Evolutionary conservation across 225 moss, liverwort and hornwort genomes (phyloP).

Genomic region (Thuidium tamariscinum): DNA sequence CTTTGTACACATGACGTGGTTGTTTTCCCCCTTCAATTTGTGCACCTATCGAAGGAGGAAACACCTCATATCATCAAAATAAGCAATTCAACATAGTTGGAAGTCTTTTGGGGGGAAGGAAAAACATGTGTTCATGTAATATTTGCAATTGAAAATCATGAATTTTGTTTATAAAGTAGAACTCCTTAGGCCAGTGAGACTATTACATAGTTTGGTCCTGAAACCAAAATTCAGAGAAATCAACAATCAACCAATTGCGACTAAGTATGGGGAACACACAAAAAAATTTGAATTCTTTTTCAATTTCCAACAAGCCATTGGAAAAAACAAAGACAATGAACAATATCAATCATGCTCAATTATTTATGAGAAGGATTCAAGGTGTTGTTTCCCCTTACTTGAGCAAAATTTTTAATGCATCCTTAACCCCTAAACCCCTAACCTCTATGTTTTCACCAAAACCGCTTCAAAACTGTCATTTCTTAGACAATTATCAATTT

Average conservation of each 20-base stretch:
- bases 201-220: no score
- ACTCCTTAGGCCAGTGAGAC: accelerated
- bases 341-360: neutral
- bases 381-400: accelerated
- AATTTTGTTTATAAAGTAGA: neutral
- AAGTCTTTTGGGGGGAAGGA: neutral
- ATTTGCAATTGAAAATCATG: neutral
- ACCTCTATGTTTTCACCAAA: no score
- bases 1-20: no score
- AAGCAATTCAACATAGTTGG: neutral
- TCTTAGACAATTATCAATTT: no score
- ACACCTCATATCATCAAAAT: accelerated
- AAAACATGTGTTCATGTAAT: no score
- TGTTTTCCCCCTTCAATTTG: neutral
- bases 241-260: accelerated
- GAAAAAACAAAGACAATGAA: neutral
- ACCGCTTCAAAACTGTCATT: no score
- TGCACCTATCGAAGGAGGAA: no score
- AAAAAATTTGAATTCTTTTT: neutral
- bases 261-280: neutral
- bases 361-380: neutral
- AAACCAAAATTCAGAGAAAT: neutral
- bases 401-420: no score
- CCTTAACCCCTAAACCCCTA: no score
- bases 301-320: neutral